These are phyloP conservation scores for Anthracocystis panici-leucophaei DNA, from an alignment of 1,284 basidiomycete genomes.

Conservation along the genomic window DNA sequence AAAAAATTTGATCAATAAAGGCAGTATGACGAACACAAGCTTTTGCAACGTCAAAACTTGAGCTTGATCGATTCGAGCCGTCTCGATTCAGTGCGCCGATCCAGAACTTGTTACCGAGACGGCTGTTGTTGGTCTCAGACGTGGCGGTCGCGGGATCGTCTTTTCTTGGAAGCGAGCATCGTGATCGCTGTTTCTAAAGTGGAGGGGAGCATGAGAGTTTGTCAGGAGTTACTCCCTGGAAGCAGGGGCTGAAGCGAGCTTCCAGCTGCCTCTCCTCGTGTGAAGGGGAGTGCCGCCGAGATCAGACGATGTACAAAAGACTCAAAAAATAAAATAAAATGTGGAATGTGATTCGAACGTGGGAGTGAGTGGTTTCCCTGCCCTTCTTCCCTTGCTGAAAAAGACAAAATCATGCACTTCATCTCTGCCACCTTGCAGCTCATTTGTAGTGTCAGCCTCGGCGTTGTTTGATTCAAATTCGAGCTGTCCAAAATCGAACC, in stretches of 20 bases:
- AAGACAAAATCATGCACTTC: not conserved
- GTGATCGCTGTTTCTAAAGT: too few species aligned
- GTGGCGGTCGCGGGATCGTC: too few species aligned
- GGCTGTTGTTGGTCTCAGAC: too few species aligned
- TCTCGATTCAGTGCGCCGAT: too few species aligned
- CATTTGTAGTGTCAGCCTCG: constrained; percentile 31
- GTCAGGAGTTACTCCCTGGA: not conserved
- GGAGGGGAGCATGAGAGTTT: too few species aligned
- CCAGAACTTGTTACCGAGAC: too few species aligned
- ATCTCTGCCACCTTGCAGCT: constrained; percentile 22
- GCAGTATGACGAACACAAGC: too few species aligned
- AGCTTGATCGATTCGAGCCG: too few species aligned
- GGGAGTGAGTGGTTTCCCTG: not conserved
- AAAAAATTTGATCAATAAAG: too few species aligned
- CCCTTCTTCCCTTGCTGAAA: too few species aligned
- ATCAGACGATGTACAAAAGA: constrained; percentile 4
- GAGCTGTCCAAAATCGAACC: not conserved
- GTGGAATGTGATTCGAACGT: not conserved
- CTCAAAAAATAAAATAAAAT: not conserved
- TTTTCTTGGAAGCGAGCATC: too few species aligned
- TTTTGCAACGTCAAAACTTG: too few species aligned
- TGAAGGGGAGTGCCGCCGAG: not conserved
- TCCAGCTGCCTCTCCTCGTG: not conserved
- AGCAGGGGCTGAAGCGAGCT: not conserved
- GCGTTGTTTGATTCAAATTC: constrained; percentile 19